Percentiles rank a stretch among this genome's conserved stretches.
Conservation (phyloP, 2,329 filamentous ascomycete genomes). For the Alternaria metachromatica region DNA sequence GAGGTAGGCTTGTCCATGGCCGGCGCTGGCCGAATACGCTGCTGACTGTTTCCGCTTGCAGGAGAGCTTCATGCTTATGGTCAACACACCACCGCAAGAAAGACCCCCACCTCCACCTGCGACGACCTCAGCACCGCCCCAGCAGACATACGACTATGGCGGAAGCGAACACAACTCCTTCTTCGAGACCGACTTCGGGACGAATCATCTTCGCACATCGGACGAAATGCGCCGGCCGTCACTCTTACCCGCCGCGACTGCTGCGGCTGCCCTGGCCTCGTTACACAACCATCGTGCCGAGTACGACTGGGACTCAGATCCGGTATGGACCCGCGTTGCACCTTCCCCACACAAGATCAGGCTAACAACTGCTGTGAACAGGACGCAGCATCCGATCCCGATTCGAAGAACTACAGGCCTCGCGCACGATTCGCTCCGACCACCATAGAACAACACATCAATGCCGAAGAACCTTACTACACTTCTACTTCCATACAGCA, state of each 20-base stretch:
- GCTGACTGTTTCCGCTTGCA: constrained; percentile 8
- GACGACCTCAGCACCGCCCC: constrained; percentile 44
- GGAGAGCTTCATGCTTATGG: constrained; percentile 96
- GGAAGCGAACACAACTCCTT: constrained; percentile 68
- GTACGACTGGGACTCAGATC: constrained; percentile 53
- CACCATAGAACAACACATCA: constrained; percentile 73
- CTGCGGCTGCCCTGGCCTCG: constrained; percentile 86
- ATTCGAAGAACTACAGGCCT: constrained; percentile 47
- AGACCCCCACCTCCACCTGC: constrained; percentile 60
- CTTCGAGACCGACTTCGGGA: constrained; percentile 70
- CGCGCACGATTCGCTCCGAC: constrained; percentile 50
- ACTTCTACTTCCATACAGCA: constrained; percentile 66
- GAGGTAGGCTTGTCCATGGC: constrained; percentile 56
- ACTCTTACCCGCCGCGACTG: constrained; percentile 72
- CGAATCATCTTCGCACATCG: constrained; percentile 69
- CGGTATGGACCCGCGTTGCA: constrained; percentile 34
- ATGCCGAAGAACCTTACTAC: constrained; percentile 53
- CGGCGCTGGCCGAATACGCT: background rate
- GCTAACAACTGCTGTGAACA: constrained; percentile 36
- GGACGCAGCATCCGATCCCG: constrained; percentile 49
- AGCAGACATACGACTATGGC: constrained; percentile 53
- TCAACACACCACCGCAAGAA: constrained; percentile 84
- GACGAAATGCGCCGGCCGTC: constrained; percentile 73
- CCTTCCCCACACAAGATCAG: constrained; percentile 9
- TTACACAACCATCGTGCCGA: constrained; percentile 81